phyloP scores from a whole-genome alignment of 441 rosid species.

The Breynia disticha region DNA sequence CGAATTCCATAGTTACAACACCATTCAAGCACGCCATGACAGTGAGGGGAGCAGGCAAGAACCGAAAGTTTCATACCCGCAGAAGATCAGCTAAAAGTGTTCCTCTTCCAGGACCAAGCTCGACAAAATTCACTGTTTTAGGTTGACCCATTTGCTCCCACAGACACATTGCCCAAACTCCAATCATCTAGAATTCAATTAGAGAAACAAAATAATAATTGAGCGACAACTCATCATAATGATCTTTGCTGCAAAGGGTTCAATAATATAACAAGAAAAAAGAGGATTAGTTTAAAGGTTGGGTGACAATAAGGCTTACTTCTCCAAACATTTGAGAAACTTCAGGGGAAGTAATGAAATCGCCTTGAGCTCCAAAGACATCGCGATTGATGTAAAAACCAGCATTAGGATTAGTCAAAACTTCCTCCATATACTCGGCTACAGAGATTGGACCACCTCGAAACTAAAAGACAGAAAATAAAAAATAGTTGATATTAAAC shows the following conservation, averaged over 20 bases:
- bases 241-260: neutral
- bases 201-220: conserved; percentile 4
- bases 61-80: conserved; percentile 38
- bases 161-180: conserved; percentile 83
- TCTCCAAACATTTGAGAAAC: conserved; percentile 95
- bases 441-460: conserved; percentile 90
- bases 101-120: conserved; percentile 92
- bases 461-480: conserved; percentile 40
- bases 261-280: neutral
- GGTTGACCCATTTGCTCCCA: conserved; percentile 97
- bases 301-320: conserved; percentile 28
- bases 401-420: conserved; percentile 78
- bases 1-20: conserved; percentile 6
- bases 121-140: conserved; percentile 61
- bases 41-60: too few relatives aligned
- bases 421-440: conserved; percentile 96
- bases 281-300: neutral
- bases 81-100: conserved; percentile 90
- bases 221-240: conserved; percentile 3
- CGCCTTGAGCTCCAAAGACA: conserved; percentile 89
- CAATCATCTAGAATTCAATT: conserved; percentile 49
- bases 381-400: conserved; percentile 87
- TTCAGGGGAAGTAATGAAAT: conserved; percentile 96
- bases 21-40: too few relatives aligned
- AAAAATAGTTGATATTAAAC: neutral